Evolutionary conservation across 257 asterid genomes (phyloP).

Genomic region (Gentiana macrophylla): DNA sequence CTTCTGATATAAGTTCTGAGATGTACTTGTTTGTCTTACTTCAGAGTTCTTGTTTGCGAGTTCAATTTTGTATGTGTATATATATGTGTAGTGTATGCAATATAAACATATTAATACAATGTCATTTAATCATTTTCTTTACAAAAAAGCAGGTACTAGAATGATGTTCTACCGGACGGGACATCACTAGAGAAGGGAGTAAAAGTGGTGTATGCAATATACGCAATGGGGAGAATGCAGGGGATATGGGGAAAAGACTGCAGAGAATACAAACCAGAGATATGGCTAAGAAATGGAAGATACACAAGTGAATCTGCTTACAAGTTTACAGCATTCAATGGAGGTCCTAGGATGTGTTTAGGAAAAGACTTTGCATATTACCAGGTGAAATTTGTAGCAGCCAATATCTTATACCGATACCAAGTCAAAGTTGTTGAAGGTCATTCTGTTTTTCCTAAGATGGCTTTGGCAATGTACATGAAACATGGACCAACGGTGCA

Average conservation of each 20-base stretch:
- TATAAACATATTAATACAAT: too few relatives aligned
- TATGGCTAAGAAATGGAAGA: slow-evolving; percentile 74
- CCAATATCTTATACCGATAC: slow-evolving; percentile 59
- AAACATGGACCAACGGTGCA: slow-evolving; percentile 67
- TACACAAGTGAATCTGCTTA: slow-evolving; percentile 87
- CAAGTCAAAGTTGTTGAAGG: slow-evolving; percentile 37
- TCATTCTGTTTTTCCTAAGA: slow-evolving; percentile 65
- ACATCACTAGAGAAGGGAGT: slow-evolving; percentile 75
- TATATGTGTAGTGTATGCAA: too few relatives aligned
- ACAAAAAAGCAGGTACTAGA: slow-evolving; percentile 41
- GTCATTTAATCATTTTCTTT: too few relatives aligned
- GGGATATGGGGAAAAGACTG: slow-evolving; percentile 86
- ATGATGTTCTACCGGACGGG: slow-evolving; percentile 79
- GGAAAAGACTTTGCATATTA: slow-evolving; percentile 95
- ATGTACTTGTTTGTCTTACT: too few relatives aligned
- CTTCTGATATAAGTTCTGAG: too few relatives aligned
- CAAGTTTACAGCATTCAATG: slow-evolving; percentile 90
- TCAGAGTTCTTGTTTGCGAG: too few relatives aligned
- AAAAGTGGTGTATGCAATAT: slow-evolving; percentile 83
- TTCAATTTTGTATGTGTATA: too few relatives aligned
- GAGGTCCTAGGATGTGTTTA: slow-evolving; percentile 88
- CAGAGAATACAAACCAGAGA: slow-evolving; percentile 71
- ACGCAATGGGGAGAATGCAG: slow-evolving; percentile 95
- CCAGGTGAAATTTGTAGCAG: slow-evolving; percentile 87
- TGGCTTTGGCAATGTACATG: slow-evolving; percentile 91